A percentile compares a stretch with the other conserved stretches of the same genome.
Conservation (phyloP, 352 stramenopile genomes). For the Albugo laibachii region DNA sequence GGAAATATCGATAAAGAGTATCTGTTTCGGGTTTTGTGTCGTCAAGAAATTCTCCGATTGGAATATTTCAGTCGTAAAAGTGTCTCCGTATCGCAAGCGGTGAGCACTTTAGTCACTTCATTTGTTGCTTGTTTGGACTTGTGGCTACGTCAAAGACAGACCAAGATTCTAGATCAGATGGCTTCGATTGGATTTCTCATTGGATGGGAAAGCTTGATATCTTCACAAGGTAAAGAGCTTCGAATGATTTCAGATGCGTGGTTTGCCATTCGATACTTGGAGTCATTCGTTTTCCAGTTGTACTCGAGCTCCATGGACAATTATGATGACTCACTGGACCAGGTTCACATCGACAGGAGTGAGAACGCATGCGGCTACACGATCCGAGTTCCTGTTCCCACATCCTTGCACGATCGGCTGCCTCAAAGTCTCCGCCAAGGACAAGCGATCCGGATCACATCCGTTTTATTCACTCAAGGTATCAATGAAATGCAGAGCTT, state of each 20-base stretch:
- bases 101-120: constrained; percentile 60
- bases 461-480: constrained; percentile 74
- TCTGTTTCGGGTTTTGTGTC: constrained; percentile 35
- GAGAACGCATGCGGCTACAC: constrained; percentile 39
- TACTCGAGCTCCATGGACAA: constrained; percentile 12
- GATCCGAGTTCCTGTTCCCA: constrained; percentile 30
- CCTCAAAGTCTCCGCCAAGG: constrained; percentile 28
- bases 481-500: constrained; percentile 91
- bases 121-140: constrained; percentile 65
- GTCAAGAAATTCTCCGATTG: constrained; percentile 45
- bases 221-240: constrained; percentile 87
- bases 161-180: constrained; percentile 40
- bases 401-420: constrained; percentile 21
- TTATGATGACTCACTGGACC: not conserved
- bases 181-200: constrained; percentile 71
- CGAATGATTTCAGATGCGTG: constrained; percentile 87
- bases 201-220: constrained; percentile 90
- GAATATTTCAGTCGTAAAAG: constrained; percentile 75
- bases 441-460: constrained; percentile 43
- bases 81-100: constrained; percentile 61
- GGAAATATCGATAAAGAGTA: constrained; percentile 7
- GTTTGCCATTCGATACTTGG: constrained; percentile 76
- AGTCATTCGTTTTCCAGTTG: constrained; percentile 72
- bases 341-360: constrained; percentile 20
- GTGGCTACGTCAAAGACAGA: constrained; percentile 19